Evolutionary conservation across 148 eudicot species (phyloP).

Genomic region (Rhododendron molle): DNA sequence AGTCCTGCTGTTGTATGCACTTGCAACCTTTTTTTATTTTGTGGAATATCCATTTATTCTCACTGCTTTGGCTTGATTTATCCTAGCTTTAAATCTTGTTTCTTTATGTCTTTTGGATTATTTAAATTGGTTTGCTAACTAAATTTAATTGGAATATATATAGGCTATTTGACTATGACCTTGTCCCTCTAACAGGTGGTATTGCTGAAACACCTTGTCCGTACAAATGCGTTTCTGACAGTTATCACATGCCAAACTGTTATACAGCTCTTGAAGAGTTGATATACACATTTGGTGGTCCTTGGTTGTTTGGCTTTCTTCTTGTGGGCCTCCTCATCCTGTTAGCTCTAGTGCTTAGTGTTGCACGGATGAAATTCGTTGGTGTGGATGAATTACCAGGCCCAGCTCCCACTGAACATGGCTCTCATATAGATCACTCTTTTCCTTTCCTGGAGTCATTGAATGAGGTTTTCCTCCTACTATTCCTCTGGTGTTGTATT

Average conservation of each 20-base stretch:
- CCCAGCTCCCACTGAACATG: slow-evolving; percentile 58
- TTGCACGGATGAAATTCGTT: slow-evolving; percentile 85
- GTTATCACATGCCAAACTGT: slow-evolving; percentile 89
- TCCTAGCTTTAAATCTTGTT: not conserved
- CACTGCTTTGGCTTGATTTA: not conserved
- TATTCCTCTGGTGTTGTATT: not conserved
- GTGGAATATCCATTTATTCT: not conserved
- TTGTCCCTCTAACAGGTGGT: slow-evolving; percentile 53
- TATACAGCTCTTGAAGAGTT: slow-evolving; percentile 92
- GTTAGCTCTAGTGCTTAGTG: slow-evolving; percentile 85
- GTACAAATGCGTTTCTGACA: slow-evolving; percentile 88
- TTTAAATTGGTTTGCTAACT: not conserved
- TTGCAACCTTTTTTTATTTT: not conserved
- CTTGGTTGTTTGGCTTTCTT: slow-evolving; percentile 80
- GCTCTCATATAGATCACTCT: slow-evolving; percentile 75
- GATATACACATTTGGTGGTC: slow-evolving; percentile 91
- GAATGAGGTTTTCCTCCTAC: slow-evolving; percentile 59
- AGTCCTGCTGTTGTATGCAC: not conserved
- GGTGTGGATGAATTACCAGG: slow-evolving; percentile 70
- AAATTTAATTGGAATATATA: not conserved
- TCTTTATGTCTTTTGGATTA: not conserved
- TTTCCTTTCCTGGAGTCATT: slow-evolving; percentile 93
- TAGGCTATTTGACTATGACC: not conserved
- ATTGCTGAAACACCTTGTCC: slow-evolving; percentile 83
- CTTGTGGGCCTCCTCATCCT: slow-evolving; percentile 65